phyloP scores from a whole-genome alignment of 2,329 filamentous ascomycete genomes.

The Dothistroma septosporum region DNA sequence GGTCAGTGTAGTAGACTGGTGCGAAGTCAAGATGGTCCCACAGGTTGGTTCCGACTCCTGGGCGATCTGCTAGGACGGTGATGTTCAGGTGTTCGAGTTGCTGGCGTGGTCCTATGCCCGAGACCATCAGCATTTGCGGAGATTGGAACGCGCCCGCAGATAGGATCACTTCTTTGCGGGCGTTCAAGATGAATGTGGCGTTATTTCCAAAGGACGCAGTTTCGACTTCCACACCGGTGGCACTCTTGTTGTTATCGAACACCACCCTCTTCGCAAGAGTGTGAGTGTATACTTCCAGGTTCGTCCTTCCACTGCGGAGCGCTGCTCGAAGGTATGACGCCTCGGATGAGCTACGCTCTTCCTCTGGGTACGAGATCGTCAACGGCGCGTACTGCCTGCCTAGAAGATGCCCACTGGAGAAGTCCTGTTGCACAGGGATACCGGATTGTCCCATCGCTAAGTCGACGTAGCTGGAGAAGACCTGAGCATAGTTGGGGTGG shows the following conservation, averaged over 20 bases:
- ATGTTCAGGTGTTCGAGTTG: slow-evolving; percentile 18
- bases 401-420: neutral
- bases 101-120: slow-evolving; percentile 19
- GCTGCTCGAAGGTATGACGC: slow-evolving; percentile 7
- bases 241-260: slow-evolving; percentile 29
- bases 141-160: slow-evolving; percentile 43
- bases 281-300: slow-evolving; percentile 34
- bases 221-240: slow-evolving; percentile 36
- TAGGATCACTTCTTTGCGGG: slow-evolving; percentile 43
- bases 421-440: neutral
- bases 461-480: neutral
- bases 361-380: neutral
- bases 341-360: slow-evolving; percentile 7
- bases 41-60: slow-evolving; percentile 20
- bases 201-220: slow-evolving; percentile 6
- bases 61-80: slow-evolving; percentile 16
- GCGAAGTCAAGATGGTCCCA: slow-evolving; percentile 16
- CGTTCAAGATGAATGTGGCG: slow-evolving; percentile 12
- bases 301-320: slow-evolving; percentile 38
- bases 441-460: neutral
- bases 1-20: slow-evolving; percentile 11
- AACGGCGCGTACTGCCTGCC: neutral
- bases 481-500: slow-evolving; percentile 1
- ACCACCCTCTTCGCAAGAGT: slow-evolving; percentile 30
- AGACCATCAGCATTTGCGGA: slow-evolving; percentile 37